Base-by-base conservation (phyloP, 352 stramenopile genomes). In the Phytophthora citricola region DNA sequence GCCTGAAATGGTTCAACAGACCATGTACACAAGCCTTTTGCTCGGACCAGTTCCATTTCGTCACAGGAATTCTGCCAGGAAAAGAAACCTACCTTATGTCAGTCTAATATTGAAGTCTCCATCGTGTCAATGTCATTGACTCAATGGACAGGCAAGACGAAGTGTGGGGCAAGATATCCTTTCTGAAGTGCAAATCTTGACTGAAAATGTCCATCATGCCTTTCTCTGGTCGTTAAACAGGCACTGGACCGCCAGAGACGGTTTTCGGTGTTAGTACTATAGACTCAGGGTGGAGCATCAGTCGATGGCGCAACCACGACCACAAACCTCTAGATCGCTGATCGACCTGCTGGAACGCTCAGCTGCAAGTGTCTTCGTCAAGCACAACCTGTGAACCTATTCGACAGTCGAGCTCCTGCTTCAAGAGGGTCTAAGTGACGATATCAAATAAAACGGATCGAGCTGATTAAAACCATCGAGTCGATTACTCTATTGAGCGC, bases 121-220 rank as follows among this genome's bases (percentile, higher is more conserved):
- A 36, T 11, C 3, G 9, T 34, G 10, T 17, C 11, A 17, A 41
- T 17, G 11, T 41, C 11, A 43, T 43, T 10, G 14, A 43, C 38
- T 43, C 0, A 3, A 22, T 51, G 22, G 44, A 51, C 22, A 46
- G 49, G 17, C 20, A 56, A 17, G 29, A 64, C 11, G 32, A 69
- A 36, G 44, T 57, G 47, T 44, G n/a, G 41, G 12, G 27, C 24
- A 41, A 39, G 0, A 32, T 36, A 36, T 36, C 31, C 31, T 58
- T 58, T 53, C 12, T 29, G 48, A 47, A 59, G 27, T 9, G 40
- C 59, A 67, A 67, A 67, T 67, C 59, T 44, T 61, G 59, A 62
- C 59, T 55, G 49, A 66, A 50, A 56, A 56, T 26, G 41, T 51
- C 52, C 54, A 29, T 53, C 20, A 34, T 44, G 31, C 31, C 56